Evolutionary conservation across 169 alveolate genomes (phyloP), one percentile per base, ranked within the genome.

Genomic region (Theileria orientalis): DNA sequence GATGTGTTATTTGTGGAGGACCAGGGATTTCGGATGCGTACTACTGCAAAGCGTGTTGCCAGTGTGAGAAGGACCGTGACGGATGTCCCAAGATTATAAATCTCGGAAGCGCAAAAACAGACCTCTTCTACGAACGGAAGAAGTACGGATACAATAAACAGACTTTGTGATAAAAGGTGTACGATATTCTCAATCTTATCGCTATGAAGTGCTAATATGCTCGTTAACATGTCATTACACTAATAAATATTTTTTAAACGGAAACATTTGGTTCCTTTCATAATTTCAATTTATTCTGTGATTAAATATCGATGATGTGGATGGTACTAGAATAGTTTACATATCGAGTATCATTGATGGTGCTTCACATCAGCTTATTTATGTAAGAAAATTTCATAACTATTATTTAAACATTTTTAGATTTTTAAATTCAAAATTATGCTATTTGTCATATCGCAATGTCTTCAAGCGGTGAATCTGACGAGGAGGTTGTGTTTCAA

Each of bases 11-110:
- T 37, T 98, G 99, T 78, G 99, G 99, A 5, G 98, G 98, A 0
- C 95, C 94, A 19, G 99, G 99, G 1, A 94, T 97, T 49, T 94
- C 99, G 35, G 99, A 98, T 82, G 99, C 99, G 0, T 98, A 97
- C 90, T 97, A 97, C 83, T 98, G 99, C 82, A 95, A 94, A 83
- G 99, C 96, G 83, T 98, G 99, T 90, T 95, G 97, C 37, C 92
- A 95, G 70, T 90, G 97, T 74, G 99, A 97, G 84, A 98, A 96
- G 84, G 99, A 97, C 76, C 71, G 99, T 52, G 99, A 98, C 90
- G 99, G 99, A 11, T 98, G 99, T 76, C 99, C 99, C 3, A 98
- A 96, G 87, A 97, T 98, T 29, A 96, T 98, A 16, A 98, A 97
- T 90, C 88, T 98, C 66, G 99, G 99, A 13, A 93, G 97, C 59